These are phyloP conservation scores for Tolypocladium cylindrosporum DNA, from an alignment of 2,329 filamentous ascomycete genomes.

Conservation along the genomic window DNA sequence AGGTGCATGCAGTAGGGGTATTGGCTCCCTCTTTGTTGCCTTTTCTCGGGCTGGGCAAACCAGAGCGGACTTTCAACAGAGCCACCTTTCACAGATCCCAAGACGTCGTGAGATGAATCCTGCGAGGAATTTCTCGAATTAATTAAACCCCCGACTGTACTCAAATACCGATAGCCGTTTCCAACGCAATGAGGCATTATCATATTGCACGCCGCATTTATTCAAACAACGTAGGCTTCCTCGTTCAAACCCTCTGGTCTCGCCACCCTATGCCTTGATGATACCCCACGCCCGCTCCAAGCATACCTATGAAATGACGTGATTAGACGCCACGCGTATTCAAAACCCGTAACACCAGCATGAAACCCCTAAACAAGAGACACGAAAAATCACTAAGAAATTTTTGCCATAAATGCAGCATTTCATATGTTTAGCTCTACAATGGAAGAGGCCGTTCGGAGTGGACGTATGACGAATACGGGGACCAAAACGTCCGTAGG, in stretches of 20 bases:
- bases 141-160: not conserved
- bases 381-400: not conserved
- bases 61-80: not conserved
- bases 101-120: not conserved
- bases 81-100: too few species aligned
- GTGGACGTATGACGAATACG: too few species aligned
- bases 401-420: too few species aligned
- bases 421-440: not conserved
- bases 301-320: too few species aligned
- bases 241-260: not conserved
- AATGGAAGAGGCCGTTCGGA: too few species aligned
- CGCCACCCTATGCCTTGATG: not conserved
- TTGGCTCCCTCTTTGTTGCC: not conserved
- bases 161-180: not conserved
- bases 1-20: not conserved
- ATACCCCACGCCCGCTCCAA: too few species aligned
- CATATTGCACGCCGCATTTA: not conserved
- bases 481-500: not conserved
- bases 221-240: not conserved
- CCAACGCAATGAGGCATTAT: not conserved
- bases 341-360: not conserved
- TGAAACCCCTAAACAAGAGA: not conserved
- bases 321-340: too few species aligned
- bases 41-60: not conserved
- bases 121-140: not conserved